Evolutionary conservation across 1,139 yeast genomes (phyloP).

Genomic region (Zygosaccharomyces pseudobailii): DNA sequence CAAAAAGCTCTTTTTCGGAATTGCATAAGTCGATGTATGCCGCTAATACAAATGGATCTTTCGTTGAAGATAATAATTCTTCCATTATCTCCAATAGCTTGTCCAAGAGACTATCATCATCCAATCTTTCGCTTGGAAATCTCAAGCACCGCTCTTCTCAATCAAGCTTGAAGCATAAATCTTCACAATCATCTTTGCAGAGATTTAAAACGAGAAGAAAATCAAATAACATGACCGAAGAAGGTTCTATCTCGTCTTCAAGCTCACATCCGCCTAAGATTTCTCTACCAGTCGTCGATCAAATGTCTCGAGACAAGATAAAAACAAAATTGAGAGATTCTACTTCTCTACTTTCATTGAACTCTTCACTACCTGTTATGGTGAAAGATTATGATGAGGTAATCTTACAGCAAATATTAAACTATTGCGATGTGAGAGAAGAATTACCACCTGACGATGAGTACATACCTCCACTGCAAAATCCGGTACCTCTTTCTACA

Average conservation of each 20-base stretch:
- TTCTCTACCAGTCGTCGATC: slow-evolving; percentile 56
- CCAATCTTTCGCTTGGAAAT: slow-evolving; percentile 24
- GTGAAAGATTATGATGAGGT: slow-evolving; percentile 27
- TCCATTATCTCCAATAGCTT: slow-evolving; percentile 14
- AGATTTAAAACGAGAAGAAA: slow-evolving; percentile 29
- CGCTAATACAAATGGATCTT: slow-evolving; percentile 6
- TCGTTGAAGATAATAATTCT: slow-evolving; percentile 6
- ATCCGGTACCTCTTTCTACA: slow-evolving; percentile 13
- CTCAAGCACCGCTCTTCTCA: slow-evolving; percentile 29
- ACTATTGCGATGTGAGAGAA: slow-evolving; percentile 25
- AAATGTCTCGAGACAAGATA: slow-evolving; percentile 50
- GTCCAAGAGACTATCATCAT: slow-evolving; percentile 26
- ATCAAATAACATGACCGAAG: slow-evolving; percentile 17
- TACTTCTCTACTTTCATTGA: slow-evolving; percentile 45
- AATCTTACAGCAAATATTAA: slow-evolving; percentile 23
- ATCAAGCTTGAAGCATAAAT: slow-evolving; percentile 28
- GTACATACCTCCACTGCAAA: slow-evolving; percentile 10
- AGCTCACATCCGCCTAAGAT: slow-evolving; percentile 34
- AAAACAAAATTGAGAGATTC: slow-evolving; percentile 50
- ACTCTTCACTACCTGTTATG: slow-evolving; percentile 28
- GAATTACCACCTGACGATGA: slow-evolving; percentile 13
- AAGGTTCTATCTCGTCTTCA: slow-evolving; percentile 14
- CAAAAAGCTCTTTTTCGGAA: slow-evolving; percentile 24
- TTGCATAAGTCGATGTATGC: slow-evolving; percentile 23
- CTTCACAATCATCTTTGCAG: slow-evolving; percentile 32